Percentiles rank a stretch among this genome's conserved stretches.
These are phyloP conservation scores for Pholiota microspora DNA, from an alignment of 768 basidiomycete genomes.

Conservation along the genomic window DNA sequence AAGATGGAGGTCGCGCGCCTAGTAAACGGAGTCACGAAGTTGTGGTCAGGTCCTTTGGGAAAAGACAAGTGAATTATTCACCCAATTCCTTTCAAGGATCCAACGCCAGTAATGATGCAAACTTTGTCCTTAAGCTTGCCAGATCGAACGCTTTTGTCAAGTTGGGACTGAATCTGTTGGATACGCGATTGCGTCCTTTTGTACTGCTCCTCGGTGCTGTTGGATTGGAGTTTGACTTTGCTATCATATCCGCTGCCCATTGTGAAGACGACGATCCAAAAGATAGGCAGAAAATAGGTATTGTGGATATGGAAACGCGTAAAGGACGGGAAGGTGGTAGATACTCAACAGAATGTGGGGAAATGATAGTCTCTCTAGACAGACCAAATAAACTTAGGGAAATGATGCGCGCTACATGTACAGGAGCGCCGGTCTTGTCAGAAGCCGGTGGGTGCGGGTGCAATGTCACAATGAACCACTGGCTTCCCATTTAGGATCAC, in stretches of 20 bases:
- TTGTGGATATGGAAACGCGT: not conserved
- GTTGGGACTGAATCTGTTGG: slow-evolving; percentile 65
- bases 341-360: not conserved
- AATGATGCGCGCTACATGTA: not conserved
- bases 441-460: not conserved
- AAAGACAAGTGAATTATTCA: slow-evolving; percentile 31
- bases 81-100: slow-evolving; percentile 89
- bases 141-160: slow-evolving; percentile 50
- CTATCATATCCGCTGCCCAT: slow-evolving; percentile 26
- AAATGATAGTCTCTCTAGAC: not conserved
- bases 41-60: not conserved
- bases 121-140: slow-evolving; percentile 72
- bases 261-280: too few relatives aligned
- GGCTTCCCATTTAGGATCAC: not conserved
- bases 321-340: not conserved
- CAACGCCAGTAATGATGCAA: slow-evolving; percentile 85
- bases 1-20: slow-evolving; percentile 72
- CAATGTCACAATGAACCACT: not conserved
- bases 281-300: too few relatives aligned
- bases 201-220: slow-evolving; percentile 49
- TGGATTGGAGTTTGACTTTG: slow-evolving; percentile 26
- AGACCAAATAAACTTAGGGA: not conserved
- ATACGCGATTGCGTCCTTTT: slow-evolving; percentile 65
- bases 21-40: slow-evolving; percentile 8
- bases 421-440: not conserved